These are phyloP conservation scores for Astragalus glycyphyllos DNA, from an alignment of 306 rosid genomes.

Conservation along the genomic window DNA sequence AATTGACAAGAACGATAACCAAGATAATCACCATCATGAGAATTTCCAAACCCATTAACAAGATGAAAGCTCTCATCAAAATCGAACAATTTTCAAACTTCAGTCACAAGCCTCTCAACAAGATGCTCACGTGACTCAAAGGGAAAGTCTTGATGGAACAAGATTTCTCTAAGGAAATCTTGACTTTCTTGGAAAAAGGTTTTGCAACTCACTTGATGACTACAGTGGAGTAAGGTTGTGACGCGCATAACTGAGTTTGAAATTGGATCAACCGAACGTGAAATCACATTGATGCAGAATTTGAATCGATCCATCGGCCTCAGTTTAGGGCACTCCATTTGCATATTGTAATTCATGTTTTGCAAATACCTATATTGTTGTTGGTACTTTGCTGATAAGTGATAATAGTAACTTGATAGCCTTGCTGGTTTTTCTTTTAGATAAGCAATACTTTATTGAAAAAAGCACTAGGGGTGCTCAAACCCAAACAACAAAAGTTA, in stretches of 20 bases:
- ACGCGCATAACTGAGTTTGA: not conserved
- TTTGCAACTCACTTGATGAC: not conserved
- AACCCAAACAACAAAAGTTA: too few species aligned
- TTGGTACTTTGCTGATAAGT: not conserved
- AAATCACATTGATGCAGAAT: not conserved
- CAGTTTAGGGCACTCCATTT: not conserved
- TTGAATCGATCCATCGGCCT: not conserved
- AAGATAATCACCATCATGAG: not conserved
- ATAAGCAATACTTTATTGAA: too few species aligned
- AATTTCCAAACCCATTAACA: not conserved
- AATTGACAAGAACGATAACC: not conserved
- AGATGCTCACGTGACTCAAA: not conserved
- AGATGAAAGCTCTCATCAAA: not conserved
- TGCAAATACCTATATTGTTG: not conserved
- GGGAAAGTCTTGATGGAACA: not conserved
- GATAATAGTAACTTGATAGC: not conserved
- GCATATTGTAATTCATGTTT: not conserved
- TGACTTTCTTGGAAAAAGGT: not conserved
- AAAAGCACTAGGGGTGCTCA: too few species aligned
- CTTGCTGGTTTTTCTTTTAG: not conserved
- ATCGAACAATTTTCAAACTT: conserved; percentile 6
- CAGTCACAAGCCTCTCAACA: not conserved
- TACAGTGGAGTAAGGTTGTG: not conserved
- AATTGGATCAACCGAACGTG: not conserved
- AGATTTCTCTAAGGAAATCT: not conserved